Base-by-base conservation (phyloP, 192 early-diverging fungal genomes). In the Spinellus fusiger region DNA sequence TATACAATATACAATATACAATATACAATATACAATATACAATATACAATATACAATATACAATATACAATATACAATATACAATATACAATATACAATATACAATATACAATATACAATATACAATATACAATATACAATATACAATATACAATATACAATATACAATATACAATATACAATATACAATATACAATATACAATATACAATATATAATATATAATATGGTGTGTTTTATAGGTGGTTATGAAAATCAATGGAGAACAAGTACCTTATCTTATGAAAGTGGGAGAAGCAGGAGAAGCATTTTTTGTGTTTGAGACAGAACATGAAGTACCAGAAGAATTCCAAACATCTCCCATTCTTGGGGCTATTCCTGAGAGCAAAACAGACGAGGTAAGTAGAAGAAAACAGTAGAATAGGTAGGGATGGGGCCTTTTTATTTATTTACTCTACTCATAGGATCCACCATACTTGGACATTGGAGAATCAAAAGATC, bases 281-380 rank as follows among this genome's bases (percentile, higher is more conserved):
- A 99, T 99, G 97, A 99, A 99, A 62, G 86, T 99, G 6, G 93
- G 95, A 10, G 97, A 98, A 48, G 90, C 92, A 16, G 97, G 97
- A 28, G 97, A 99, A 69, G 94, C 92, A 25, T 99, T 99, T 72
- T 99, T 99, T 78, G 93, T 99, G 4, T 80, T 98, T 32, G 92
- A 96, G 65, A 91, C 92, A 0, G 92, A 95, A 34, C 81, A 90
- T 62, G 85, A 89, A 28, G 93, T 95, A 6, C 94, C 94, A 23
- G 84, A 86, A 54, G 93, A 95, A 65, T 92, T 93, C 66, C 93
- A 89, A 57, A 99, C 97, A 5, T 96, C 93, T 7, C 97, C 97
- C 0, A 87, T 96, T 35, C 78, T 82, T 12, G 82, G 78, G 18
- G 86, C 87, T 7, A 33, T 62, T 12, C 26, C 59, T 27, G 65